Conservation (phyloP, 78 protist genomes). For the Monocercomonoides exilis region DNA sequence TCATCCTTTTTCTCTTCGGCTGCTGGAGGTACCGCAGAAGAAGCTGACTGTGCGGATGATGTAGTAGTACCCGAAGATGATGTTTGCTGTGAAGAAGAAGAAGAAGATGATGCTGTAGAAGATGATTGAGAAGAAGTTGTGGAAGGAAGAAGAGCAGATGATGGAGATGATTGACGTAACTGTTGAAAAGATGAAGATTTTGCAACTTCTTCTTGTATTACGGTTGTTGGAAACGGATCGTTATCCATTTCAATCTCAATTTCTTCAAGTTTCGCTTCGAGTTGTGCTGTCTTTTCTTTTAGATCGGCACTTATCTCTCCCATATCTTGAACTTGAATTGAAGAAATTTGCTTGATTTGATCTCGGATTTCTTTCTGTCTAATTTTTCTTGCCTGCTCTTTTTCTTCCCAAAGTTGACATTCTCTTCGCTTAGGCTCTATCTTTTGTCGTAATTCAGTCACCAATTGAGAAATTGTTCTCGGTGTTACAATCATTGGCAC, state of each 20-base stretch:
- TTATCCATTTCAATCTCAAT: neutral
- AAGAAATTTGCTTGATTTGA: neutral
- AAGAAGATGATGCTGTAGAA: too few species aligned
- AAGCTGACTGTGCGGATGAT: neutral
- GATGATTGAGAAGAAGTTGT: too few species aligned
- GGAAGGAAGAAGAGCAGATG: neutral
- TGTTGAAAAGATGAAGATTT: too few species aligned
- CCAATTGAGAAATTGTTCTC: neutral
- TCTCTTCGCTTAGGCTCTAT: neutral
- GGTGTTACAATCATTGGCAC: neutral
- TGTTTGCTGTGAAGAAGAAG: too few species aligned
- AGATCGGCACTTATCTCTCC: neutral
- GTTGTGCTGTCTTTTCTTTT: too few species aligned
- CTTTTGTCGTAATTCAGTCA: neutral
- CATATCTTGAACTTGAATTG: neutral
- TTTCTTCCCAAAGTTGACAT: neutral
- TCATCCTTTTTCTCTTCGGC: neutral
- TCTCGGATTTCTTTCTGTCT: neutral
- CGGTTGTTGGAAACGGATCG: neutral
- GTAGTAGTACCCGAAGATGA: neutral
- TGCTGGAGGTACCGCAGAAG: neutral
- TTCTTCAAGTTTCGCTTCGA: too few species aligned
- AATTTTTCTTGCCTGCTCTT: neutral
- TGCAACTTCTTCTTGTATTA: too few species aligned
- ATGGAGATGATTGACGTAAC: too few species aligned